Evolutionary conservation across 129 eudicot genomes (phyloP).

Genomic region (Rutidosis leptorrhynchoides): DNA sequence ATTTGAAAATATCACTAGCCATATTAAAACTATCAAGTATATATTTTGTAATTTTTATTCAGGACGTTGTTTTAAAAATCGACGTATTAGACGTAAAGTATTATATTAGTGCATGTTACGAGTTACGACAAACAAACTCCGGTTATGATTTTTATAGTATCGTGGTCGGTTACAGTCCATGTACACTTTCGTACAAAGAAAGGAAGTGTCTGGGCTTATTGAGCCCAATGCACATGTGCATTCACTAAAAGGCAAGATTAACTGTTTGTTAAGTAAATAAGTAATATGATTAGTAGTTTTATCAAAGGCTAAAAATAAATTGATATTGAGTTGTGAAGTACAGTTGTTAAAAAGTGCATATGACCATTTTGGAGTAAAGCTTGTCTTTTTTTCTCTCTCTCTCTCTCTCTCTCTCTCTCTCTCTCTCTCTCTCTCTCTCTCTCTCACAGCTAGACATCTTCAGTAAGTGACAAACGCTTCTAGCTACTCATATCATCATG

Average conservation of each 20-base stretch:
- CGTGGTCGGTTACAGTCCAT: slow-evolving; percentile 19
- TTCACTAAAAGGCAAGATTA: slow-evolving; percentile 28
- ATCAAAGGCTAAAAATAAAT: slow-evolving; percentile 19
- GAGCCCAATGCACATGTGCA: slow-evolving; percentile 24
- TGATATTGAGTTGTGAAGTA: slow-evolving; percentile 20
- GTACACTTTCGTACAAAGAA: slow-evolving; percentile 9
- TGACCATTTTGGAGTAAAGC: slow-evolving; percentile 25
- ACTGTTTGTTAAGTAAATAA: slow-evolving; percentile 31
- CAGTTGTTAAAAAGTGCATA: slow-evolving; percentile 17
- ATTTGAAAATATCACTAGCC: no score
- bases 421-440: slow-evolving; percentile 16
- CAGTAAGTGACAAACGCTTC: slow-evolving; percentile 14
- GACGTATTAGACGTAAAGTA: neutral
- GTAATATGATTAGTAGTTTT: slow-evolving; percentile 26
- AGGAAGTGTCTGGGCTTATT: neutral
- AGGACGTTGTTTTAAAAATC: neutral
- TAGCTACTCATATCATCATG: slow-evolving; percentile 20
- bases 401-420: slow-evolving; percentile 18
- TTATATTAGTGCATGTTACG: slow-evolving; percentile 12
- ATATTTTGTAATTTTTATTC: neutral
- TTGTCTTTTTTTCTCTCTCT: slow-evolving; percentile 19
- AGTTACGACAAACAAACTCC: neutral
- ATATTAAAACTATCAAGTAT: neutral
- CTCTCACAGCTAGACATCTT: slow-evolving; percentile 20
- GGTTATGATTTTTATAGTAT: neutral